These are phyloP conservation scores for Gymnopilus dilepis DNA, from an alignment of 768 basidiomycete species.

Conservation along the genomic window DNA sequence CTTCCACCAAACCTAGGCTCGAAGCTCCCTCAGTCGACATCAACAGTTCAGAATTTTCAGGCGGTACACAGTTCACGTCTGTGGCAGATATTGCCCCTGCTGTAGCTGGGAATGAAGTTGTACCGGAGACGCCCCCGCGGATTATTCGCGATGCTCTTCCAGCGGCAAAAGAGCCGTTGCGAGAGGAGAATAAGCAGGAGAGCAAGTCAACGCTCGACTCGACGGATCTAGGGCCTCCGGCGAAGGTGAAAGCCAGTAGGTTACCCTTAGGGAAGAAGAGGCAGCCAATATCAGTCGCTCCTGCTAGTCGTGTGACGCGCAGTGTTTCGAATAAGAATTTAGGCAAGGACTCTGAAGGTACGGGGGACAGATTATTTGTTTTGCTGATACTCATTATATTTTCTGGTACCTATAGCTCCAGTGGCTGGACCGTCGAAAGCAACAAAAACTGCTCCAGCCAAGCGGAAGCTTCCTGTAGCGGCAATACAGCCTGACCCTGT, in stretches of 20 bases:
- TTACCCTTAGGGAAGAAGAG: constrained; percentile 32
- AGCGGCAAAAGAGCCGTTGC: not conserved
- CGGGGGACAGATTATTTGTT: not conserved
- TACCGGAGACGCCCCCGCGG: not conserved
- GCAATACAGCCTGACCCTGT: constrained; percentile 12
- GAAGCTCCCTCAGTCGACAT: not conserved
- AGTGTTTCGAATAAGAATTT: constrained; percentile 36
- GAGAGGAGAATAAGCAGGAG: not conserved
- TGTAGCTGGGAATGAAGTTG: not conserved
- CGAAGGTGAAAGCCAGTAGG: constrained; percentile 18
- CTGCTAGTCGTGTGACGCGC: constrained; percentile 39
- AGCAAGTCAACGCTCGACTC: constrained; percentile 2
- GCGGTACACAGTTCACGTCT: not conserved
- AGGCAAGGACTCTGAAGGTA: constrained; percentile 10
- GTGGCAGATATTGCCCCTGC: not conserved
- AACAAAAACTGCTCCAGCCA: constrained; percentile 8
- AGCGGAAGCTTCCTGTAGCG: constrained; percentile 22
- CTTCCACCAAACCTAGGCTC: not conserved
- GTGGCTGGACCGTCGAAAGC: constrained; percentile 14
- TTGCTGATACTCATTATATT: not conserved
- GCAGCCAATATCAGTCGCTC: constrained; percentile 26
- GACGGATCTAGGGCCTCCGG: constrained; percentile 4
- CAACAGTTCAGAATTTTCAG: too few species aligned
- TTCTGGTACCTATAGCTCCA: not conserved
- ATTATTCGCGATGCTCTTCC: not conserved